Evolutionary conservation across 495 filamentous ascomycete species (phyloP).

Genomic region (Usnea hakonensis): DNA sequence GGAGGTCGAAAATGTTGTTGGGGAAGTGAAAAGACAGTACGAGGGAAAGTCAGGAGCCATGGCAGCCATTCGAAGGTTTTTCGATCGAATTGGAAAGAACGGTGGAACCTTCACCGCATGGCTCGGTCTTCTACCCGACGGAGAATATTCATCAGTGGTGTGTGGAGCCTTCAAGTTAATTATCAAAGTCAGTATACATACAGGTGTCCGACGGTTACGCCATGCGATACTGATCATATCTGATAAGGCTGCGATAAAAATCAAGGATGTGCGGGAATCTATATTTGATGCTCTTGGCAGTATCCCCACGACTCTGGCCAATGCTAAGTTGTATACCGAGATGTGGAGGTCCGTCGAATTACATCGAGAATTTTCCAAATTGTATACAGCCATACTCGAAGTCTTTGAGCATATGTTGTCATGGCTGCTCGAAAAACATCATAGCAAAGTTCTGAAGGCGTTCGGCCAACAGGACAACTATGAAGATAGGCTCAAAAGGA

Average conservation of each 20-base stretch:
- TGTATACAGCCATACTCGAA: background rate
- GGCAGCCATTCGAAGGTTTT: background rate
- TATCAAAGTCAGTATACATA: background rate
- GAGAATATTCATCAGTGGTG: slow-evolving; percentile 11
- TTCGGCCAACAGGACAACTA: background rate
- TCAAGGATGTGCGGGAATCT: slow-evolving; percentile 2
- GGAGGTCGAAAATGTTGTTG: background rate
- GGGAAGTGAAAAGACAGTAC: background rate
- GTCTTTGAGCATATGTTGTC: background rate
- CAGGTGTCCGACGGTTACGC: background rate
- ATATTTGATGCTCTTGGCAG: slow-evolving; percentile 5
- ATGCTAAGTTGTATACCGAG: slow-evolving; percentile 5
- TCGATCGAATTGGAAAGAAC: background rate
- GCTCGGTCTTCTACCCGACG: slow-evolving; percentile 5
- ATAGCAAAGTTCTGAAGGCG: background rate
- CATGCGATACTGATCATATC: background rate
- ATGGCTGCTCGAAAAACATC: background rate
- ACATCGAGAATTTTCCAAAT: background rate
- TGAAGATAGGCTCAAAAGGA: background rate
- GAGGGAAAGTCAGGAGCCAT: background rate
- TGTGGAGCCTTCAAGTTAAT: slow-evolving; percentile 12
- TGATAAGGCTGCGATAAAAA: background rate
- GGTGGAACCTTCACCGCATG: background rate
- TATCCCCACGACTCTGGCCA: slow-evolving; percentile 5
- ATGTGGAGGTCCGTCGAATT: background rate